Percentiles rank a stretch among this genome's conserved stretches.
Conservation (phyloP, 306 rosid genomes). For the Vachellia pachyceras region DNA sequence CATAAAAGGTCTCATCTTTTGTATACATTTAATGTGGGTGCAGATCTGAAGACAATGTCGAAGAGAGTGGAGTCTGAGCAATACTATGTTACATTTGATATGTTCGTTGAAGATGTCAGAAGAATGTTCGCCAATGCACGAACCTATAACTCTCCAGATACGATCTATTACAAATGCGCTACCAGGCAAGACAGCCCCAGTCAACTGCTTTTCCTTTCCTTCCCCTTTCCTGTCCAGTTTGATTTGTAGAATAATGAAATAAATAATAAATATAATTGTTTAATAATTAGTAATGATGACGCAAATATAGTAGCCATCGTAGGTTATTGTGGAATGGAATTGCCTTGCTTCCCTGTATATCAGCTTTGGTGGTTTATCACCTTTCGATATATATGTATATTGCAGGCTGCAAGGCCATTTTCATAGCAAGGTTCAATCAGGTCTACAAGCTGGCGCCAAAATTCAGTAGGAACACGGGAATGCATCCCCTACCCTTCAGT, state of each 20-base stretch:
- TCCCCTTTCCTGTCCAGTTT: background rate
- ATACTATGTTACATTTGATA: conserved; percentile 89
- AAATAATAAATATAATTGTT: too few species aligned
- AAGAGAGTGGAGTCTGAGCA: too few species aligned
- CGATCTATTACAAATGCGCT: conserved; percentile 88
- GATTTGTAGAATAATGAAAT: too few species aligned
- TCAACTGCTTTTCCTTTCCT: background rate
- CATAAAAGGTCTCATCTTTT: background rate
- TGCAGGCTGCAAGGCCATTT: conserved; percentile 85
- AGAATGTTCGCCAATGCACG: conserved; percentile 94
- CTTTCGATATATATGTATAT: background rate
- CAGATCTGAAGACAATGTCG: conserved; percentile 95
- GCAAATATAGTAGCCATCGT: too few species aligned
- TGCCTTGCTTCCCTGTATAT: background rate
- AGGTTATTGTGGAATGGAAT: too few species aligned
- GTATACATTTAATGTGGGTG: conserved; percentile 26
- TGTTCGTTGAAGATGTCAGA: conserved; percentile 88
- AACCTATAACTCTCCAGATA: conserved; percentile 89
- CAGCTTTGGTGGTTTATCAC: background rate
- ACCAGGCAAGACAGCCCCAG: conserved; percentile 55
- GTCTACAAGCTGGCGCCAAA: too few species aligned
- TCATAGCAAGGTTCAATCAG: too few species aligned
- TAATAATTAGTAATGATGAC: too few species aligned
- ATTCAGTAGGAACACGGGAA: too few species aligned
- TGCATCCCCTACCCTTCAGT: too few species aligned